Conservation (phyloP, 495 filamentous ascomycete species). For the Neurospora tetraspora region DNA sequence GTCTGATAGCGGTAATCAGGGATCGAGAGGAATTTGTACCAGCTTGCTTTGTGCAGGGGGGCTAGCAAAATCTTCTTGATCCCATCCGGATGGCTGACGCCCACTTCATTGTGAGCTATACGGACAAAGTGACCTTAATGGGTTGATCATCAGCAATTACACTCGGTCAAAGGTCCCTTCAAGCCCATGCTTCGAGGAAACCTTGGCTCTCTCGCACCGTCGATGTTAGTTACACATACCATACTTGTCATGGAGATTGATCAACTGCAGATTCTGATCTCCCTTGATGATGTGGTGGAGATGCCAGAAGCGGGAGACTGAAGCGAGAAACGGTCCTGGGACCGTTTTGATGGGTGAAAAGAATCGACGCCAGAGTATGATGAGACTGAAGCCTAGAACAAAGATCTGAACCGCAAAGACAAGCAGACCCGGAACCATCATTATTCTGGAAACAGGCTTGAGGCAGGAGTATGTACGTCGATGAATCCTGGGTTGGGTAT, state of each 20-base stretch:
- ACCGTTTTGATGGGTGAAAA: neutral
- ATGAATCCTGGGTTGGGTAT: neutral
- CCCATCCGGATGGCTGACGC: slow-evolving; percentile 36
- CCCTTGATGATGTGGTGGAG: slow-evolving; percentile 1
- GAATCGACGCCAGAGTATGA: neutral
- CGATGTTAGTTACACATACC: neutral
- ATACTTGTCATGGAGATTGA: neutral
- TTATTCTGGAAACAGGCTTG: neutral
- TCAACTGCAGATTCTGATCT: neutral
- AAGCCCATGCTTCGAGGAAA: neutral
- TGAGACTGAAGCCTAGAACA: neutral
- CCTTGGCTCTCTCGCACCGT: neutral
- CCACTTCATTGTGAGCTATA: slow-evolving; percentile 40
- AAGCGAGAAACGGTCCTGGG: neutral
- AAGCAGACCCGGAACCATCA: neutral
- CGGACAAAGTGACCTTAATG: slow-evolving; percentile 36
- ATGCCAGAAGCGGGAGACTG: slow-evolving; percentile 4
- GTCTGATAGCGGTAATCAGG: slow-evolving; percentile 34
- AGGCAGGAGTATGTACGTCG: neutral
- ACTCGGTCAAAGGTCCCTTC: neutral
- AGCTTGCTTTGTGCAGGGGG: slow-evolving; percentile 17
- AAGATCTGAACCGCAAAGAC: neutral
- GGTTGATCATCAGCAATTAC: neutral
- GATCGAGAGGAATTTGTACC: slow-evolving; percentile 23
- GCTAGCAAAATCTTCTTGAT: slow-evolving; percentile 19